These are phyloP conservation scores for Vicia sativa DNA, from an alignment of 306 rosid species.

Conservation along the genomic window DNA sequence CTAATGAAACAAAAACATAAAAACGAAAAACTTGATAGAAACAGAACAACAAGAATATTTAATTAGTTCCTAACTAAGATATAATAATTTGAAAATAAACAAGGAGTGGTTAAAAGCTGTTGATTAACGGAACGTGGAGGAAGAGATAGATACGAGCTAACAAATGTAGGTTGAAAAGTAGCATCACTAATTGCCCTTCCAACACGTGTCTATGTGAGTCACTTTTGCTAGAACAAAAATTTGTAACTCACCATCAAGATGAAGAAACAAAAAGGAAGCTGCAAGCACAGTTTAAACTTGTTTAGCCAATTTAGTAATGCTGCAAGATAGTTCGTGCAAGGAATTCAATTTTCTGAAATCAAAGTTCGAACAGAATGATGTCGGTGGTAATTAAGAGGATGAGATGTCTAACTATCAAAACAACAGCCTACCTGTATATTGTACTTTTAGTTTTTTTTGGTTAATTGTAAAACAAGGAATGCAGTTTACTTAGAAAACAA, in stretches of 20 bases:
- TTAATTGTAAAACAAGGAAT: too few species aligned
- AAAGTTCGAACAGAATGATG: too few species aligned
- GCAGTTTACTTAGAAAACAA: neutral
- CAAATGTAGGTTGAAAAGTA: constrained; percentile 38
- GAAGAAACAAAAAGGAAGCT: neutral
- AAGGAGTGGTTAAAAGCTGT: constrained; percentile 20
- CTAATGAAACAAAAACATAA: too few species aligned
- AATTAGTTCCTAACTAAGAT: neutral
- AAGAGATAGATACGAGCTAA: constrained; percentile 30
- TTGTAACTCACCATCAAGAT: constrained; percentile 1
- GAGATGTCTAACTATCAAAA: constrained; percentile 15
- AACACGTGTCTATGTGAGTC: too few species aligned
- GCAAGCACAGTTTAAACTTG: neutral
- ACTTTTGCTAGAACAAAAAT: too few species aligned
- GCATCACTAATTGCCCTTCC: too few species aligned
- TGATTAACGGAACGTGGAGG: constrained; percentile 9
- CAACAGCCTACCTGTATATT: neutral
- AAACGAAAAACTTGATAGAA: too few species aligned
- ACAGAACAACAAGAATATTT: neutral
- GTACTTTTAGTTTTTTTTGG: too few species aligned
- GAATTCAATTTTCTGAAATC: constrained; percentile 14
- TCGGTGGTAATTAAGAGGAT: constrained; percentile 8
- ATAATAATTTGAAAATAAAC: too few species aligned
- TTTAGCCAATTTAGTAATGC: neutral
- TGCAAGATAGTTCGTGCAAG: neutral